Percentiles rank a stretch among this genome's conserved stretches.
phyloP scores from a whole-genome alignment of 1,284 basidiomycete species.

The Caloboletus firmus region DNA sequence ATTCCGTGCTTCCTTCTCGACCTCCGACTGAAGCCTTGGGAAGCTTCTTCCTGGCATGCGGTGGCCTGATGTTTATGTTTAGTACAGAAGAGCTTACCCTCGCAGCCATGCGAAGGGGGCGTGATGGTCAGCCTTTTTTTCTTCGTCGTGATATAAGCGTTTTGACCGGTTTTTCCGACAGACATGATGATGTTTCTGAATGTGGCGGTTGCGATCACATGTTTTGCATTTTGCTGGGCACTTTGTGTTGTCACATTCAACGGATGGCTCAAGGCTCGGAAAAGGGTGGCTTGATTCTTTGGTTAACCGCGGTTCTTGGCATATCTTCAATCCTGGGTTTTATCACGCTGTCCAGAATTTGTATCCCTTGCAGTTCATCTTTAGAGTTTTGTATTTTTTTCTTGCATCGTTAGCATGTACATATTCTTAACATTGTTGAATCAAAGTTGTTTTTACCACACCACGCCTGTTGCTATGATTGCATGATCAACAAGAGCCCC shows the following conservation, averaged over 20 bases:
- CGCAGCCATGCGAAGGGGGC: constrained; percentile 88
- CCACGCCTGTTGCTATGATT: constrained; percentile 26
- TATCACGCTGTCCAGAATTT: background rate
- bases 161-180: constrained; percentile 55
- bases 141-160: constrained; percentile 43
- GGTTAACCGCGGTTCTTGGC: constrained; percentile 32
- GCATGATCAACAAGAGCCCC: constrained; percentile 81
- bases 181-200: constrained; percentile 87
- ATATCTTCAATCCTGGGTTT: constrained; percentile 24
- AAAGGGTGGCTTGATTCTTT: constrained; percentile 17
- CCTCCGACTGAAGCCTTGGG: constrained; percentile 93
- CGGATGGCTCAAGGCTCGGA: constrained; percentile 68
- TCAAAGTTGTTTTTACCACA: background rate
- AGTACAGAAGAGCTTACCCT: constrained; percentile 90
- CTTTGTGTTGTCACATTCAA: constrained; percentile 73
- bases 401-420: background rate
- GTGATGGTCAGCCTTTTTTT: constrained; percentile 63
- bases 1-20: constrained; percentile 81
- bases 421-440: background rate
- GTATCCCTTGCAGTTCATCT: background rate
- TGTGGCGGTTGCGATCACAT: constrained; percentile 78
- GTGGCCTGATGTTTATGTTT: constrained; percentile 90
- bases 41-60: constrained; percentile 83
- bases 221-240: constrained; percentile 80
- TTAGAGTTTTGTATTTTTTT: background rate